Conservation (phyloP, 305 asterid species). For the Fraxinus greggii region DNA sequence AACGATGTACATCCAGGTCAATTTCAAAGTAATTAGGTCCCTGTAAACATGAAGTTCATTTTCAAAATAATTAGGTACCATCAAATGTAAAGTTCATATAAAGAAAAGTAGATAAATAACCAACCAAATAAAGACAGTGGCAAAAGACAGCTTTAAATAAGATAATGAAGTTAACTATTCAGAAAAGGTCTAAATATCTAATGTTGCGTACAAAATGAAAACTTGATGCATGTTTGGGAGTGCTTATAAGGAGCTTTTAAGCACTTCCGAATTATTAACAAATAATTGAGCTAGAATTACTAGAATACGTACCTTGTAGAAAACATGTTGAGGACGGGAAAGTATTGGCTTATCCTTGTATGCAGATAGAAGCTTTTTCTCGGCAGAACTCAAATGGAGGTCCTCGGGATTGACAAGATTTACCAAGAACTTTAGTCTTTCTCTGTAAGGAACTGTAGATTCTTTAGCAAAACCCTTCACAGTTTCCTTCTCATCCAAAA, state of each 20-base stretch:
- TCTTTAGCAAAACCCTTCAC: constrained; percentile 69
- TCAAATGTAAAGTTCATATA: background rate
- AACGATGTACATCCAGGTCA: constrained; percentile 88
- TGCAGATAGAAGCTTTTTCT: constrained; percentile 75
- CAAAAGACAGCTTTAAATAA: background rate
- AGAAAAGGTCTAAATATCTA: background rate
- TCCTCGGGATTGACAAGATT: constrained; percentile 77
- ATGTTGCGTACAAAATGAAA: background rate
- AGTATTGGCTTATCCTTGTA: constrained; percentile 91
- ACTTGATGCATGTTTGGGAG: background rate
- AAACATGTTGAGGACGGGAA: constrained; percentile 88
- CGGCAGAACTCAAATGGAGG: constrained; percentile 76
- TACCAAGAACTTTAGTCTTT: constrained; percentile 81
- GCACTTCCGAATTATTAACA: background rate
- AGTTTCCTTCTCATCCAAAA: constrained; percentile 60
- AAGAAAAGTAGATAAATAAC: background rate
- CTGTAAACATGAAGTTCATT: constrained; percentile 38
- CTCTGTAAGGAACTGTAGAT: constrained; percentile 62
- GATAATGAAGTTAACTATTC: background rate
- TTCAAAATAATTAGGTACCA: background rate
- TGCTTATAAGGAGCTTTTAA: background rate
- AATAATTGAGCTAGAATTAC: background rate
- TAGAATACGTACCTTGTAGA: constrained; percentile 50
- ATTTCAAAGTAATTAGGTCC: constrained; percentile 79
- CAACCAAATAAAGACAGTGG: background rate